Percentiles rank a stretch among this genome's conserved stretches.
Conservation (phyloP, 1,284 basidiomycete genomes). For the Cryptococcus sp. region DNA sequence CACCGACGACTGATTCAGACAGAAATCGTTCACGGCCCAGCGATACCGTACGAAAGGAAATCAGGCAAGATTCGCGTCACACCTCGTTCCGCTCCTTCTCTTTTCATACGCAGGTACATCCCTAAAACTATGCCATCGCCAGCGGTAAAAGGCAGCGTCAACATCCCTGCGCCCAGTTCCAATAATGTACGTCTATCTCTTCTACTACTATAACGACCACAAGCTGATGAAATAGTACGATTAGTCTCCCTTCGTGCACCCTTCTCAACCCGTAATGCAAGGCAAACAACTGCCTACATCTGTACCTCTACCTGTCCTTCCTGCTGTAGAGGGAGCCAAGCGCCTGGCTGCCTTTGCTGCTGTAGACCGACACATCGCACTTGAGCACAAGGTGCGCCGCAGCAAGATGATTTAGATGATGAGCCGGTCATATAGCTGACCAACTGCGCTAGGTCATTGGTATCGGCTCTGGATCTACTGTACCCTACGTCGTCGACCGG, state of each 20-base stretch:
- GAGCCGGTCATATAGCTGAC: neutral
- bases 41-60: too few species aligned
- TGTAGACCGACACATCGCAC: conserved; percentile 83
- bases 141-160: neutral
- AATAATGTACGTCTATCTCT: too few species aligned
- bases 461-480: conserved; percentile 92
- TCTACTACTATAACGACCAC: too few species aligned
- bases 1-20: too few species aligned
- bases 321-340: conserved; percentile 73
- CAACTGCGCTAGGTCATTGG: conserved; percentile 68
- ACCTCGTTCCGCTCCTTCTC: too few species aligned
- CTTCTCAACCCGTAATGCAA: conserved; percentile 30
- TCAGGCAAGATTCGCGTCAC: too few species aligned
- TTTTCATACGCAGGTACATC: too few species aligned
- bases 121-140: neutral
- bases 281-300: conserved; percentile 38
- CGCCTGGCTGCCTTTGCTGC: conserved; percentile 90
- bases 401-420: neutral
- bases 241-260: conserved; percentile 1
- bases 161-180: neutral
- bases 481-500: conserved; percentile 95
- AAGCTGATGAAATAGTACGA: too few species aligned
- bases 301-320: conserved; percentile 34
- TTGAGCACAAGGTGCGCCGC: conserved; percentile 73
- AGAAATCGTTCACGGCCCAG: too few species aligned